phyloP scores from a whole-genome alignment of 2,329 filamentous ascomycete species.

The Penicillium sp. region DNA sequence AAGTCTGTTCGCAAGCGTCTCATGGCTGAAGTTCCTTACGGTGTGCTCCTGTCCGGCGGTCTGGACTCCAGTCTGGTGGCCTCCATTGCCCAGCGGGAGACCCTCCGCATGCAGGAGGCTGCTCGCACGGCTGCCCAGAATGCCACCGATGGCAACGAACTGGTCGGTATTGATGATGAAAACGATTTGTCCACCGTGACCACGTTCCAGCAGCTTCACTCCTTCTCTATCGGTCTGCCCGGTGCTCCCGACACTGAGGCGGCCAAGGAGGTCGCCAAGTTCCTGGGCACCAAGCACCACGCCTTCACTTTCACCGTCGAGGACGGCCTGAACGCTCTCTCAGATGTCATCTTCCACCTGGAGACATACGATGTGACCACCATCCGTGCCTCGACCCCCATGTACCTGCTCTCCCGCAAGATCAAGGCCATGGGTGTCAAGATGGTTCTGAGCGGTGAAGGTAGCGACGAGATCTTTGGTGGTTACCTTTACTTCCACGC shows the following conservation, averaged over 20 bases:
- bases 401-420: constrained; percentile 96
- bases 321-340: constrained; percentile 92
- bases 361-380: constrained; percentile 98
- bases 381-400: constrained; percentile 94
- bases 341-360: constrained; percentile 95
- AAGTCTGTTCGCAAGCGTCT: constrained; percentile 89
- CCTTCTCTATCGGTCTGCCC: constrained; percentile 95
- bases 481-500: constrained; percentile 98
- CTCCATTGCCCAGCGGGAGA: constrained; percentile 91
- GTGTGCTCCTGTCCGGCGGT: constrained; percentile 89
- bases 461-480: constrained; percentile 96
- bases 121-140: constrained; percentile 42
- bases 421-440: constrained; percentile 99
- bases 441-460: constrained; percentile 97
- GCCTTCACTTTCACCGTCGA: constrained; percentile 98
- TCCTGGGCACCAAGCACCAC: constrained; percentile 95
- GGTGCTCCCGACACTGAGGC: constrained; percentile 88
- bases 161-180: constrained; percentile 92
- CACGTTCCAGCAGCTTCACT: constrained; percentile 91
- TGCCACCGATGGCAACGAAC: constrained; percentile 47
- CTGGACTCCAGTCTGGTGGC: constrained; percentile 94
- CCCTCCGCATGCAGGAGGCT: constrained; percentile 64
- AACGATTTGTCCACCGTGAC: constrained; percentile 85
- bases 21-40: constrained; percentile 98
- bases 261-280: constrained; percentile 87